Conservation (phyloP, 352 stramenopile genomes). For the Plasmopara halstedii region DNA sequence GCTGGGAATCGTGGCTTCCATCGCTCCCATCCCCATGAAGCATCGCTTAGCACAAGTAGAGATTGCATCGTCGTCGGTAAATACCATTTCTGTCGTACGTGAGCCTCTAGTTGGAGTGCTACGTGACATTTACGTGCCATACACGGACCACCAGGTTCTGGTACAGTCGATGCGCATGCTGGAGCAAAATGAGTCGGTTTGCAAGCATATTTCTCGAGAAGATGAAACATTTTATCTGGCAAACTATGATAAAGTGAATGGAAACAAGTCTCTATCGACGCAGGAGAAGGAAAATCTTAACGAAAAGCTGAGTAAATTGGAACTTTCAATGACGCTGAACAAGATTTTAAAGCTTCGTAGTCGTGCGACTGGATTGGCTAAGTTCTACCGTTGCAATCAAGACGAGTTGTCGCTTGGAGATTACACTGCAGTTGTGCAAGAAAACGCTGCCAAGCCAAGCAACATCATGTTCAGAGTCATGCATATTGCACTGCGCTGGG, state of each 20-base stretch:
- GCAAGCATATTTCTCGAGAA: conserved; percentile 31
- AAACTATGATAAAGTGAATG: conserved; percentile 41
- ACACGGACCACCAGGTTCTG: conserved; percentile 41
- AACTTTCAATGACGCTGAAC: conserved; percentile 36
- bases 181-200: conserved; percentile 35
- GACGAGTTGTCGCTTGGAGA: conserved; percentile 37
- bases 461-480: conserved; percentile 58
- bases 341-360: conserved; percentile 44
- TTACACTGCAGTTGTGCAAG: conserved; percentile 27
- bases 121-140: conserved; percentile 47
- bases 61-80: conserved; percentile 28
- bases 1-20: conserved; percentile 47
- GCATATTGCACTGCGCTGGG: conserved; percentile 37
- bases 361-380: conserved; percentile 24
- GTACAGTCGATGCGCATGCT: conserved; percentile 42
- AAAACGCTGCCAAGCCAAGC: conserved; percentile 29
- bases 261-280: conserved; percentile 29
- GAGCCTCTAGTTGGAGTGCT: conserved; percentile 41
- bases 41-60: conserved; percentile 37
- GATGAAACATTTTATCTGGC: conserved; percentile 43
- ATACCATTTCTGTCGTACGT: conserved; percentile 31
- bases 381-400: conserved; percentile 35
- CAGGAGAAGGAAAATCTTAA: conserved; percentile 34
- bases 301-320: conserved; percentile 32
- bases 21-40: conserved; percentile 40